Evolutionary conservation across 2,329 filamentous ascomycete species (phyloP).

Genomic region (Escovopsis sp.): DNA sequence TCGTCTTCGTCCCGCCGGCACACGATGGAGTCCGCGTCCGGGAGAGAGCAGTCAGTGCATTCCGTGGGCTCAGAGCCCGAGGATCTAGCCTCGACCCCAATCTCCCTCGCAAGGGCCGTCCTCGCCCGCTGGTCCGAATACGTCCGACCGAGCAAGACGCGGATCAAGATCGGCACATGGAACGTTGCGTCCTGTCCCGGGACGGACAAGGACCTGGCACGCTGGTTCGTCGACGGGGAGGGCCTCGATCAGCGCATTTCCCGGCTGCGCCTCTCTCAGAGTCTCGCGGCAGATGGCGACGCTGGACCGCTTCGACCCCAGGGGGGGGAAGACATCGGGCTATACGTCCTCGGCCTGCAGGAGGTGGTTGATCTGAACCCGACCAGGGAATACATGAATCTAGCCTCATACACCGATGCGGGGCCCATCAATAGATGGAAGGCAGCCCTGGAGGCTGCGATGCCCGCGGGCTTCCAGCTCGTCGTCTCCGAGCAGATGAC

Average conservation of each 20-base stretch:
- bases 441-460: slow-evolving; percentile 52
- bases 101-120: slow-evolving; percentile 50
- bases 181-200: slow-evolving; percentile 79
- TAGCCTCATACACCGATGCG: slow-evolving; percentile 54
- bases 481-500: slow-evolving; percentile 74
- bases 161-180: slow-evolving; percentile 87
- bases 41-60: slow-evolving; percentile 16
- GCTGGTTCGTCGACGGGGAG: slow-evolving; percentile 74
- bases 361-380: slow-evolving; percentile 81
- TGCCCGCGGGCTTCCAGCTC: slow-evolving; percentile 64
- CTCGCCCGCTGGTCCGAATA: slow-evolving; percentile 67
- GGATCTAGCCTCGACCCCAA: slow-evolving; percentile 31
- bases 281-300: slow-evolving; percentile 20
- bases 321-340: slow-evolving; percentile 55
- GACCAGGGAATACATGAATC: slow-evolving; percentile 60
- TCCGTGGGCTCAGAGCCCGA: slow-evolving; percentile 26
- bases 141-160: slow-evolving; percentile 56
- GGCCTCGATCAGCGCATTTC: slow-evolving; percentile 51
- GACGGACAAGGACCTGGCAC: slow-evolving; percentile 73
- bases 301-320: slow-evolving; percentile 28
- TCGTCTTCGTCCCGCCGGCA: slow-evolving; percentile 4
- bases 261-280: slow-evolving; percentile 32
- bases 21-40: slow-evolving; percentile 12
- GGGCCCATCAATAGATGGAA: slow-evolving; percentile 67
- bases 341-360: slow-evolving; percentile 84